Base-by-base conservation (phyloP, 2,329 filamentous ascomycete genomes). In the Lecanicillium sp. region DNA sequence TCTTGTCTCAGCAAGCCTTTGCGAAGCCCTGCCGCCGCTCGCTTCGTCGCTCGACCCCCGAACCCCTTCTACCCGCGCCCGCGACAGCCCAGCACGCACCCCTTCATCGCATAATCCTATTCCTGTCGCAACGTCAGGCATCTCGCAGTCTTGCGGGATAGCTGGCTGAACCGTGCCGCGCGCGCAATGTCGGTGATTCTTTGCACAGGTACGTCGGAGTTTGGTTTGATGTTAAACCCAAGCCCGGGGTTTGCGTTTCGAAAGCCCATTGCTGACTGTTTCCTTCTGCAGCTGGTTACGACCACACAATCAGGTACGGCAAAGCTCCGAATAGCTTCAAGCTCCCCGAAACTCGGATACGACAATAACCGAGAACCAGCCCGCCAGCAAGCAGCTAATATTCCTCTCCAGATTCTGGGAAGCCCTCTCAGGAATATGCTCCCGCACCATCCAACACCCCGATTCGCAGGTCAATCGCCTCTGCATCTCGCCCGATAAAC, bases 391-490 rank as follows among this genome's bases (percentile, higher is more conserved):
- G 33, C 26, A 44, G 47, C 54, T 60, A 49, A 58, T 50, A 20
- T 27, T 40, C 24, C n/a, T 17, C 29, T 20, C 19, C 63, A 94
- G 90, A 55, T 98, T 98, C 73, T 98, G 93, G 93, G 93, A 98
- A 69, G 93, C 93, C 1, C 79, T 98, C 48, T 96, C 90, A 10
- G 93, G 93, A 46, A 97, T 98, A 60, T 98, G 93, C 72, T 96
- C 90, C 35, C 87, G 93, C 55, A 98, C 93, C 19, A 97, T 98
- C 58, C 93, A 96, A 59, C 91, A 98, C 63, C 89, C 93, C 2
- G 93, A 98, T 68, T 97, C 91, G 9, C 93, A 98, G 68, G 93
- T 98, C 58, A 98, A 98, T 69, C 87, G 93, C 36, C 84, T 98
- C 41, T 97, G 91, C 68, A 98, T 98, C 62, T 96, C 93, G 11